Conservation (phyloP, 345 rosid species). For the Corchorus capsularis region DNA sequence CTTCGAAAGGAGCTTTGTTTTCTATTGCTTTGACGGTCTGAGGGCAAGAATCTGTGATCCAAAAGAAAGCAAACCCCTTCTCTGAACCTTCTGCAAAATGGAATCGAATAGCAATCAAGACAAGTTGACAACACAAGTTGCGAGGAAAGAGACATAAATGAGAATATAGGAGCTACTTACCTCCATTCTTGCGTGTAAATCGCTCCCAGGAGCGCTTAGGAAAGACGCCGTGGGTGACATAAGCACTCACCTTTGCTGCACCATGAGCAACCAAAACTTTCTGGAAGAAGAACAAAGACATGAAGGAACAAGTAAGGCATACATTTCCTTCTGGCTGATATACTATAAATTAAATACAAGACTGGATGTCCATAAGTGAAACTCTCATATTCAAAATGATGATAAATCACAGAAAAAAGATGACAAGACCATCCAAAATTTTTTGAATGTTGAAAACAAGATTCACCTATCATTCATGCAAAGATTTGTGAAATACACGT, state of each 20-base stretch:
- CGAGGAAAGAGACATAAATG: conserved; percentile 1
- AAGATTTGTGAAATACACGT: no score
- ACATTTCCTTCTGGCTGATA: not conserved
- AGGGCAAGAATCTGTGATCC: conserved; percentile 99
- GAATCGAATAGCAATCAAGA: conserved; percentile 18
- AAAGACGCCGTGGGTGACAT: conserved; percentile 96
- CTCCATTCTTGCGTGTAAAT: conserved; percentile 57
- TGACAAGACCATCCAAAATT: no score
- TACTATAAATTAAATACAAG: not conserved
- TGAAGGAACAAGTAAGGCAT: conserved; percentile 1
- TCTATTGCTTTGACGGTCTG: conserved; percentile 75
- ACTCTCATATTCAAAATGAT: not conserved
- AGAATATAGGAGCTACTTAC: conserved; percentile 34
- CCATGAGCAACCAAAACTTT: conserved; percentile 90
- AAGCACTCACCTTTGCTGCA: conserved; percentile 93
- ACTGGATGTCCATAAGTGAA: not conserved
- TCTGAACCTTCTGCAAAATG: conserved; percentile 36
- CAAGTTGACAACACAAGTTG: not conserved
- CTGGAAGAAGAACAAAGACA: conserved; percentile 39
- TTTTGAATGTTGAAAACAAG: no score
- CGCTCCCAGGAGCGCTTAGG: conserved; percentile 94
- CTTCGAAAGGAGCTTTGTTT: conserved; percentile 81
- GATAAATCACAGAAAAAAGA: not conserved
- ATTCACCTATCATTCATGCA: no score
- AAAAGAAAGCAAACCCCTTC: conserved; percentile 76